Evolutionary conservation across 1,139 yeast species (phyloP), one percentile per base, ranked within the genome.

Genomic region (Pichia kudriavzevii): DNA sequence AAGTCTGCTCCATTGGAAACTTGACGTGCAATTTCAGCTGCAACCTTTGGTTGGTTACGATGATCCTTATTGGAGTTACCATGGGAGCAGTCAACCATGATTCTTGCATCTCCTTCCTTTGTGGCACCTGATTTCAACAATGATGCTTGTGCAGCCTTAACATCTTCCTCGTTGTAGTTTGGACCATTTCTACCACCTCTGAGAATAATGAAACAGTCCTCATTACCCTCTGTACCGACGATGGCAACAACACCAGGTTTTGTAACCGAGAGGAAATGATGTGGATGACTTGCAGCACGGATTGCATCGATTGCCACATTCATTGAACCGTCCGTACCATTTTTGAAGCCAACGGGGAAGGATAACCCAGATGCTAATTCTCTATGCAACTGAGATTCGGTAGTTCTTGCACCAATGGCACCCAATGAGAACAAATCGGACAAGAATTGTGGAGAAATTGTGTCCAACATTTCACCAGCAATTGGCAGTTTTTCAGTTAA

Each of bases 361-460:
- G 95, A 82, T 47, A 91, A 71, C 33, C 98, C 98, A 5, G 96
- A 85, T 14, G 97, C 94, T 52, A 91, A 72, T 64, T 91, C 98
- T 63, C 98, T 79, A 66, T 91, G 98, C 46, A 91, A 74, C 63
- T 91, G 98, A 32, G 96, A 85, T 68, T 91, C 98, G 36, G 98
- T 91, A 43, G 98, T 91, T 69, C 98, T 79, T 38, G 98, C 98
- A 55, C 98, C 98, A 64, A 91, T 85, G 42, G 98, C 98, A 49
- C 98, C 98, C 50, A 91, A 79, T 29, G 95, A 82, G 51, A 91
- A 72, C 49, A 87, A 69, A 61, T 91, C 98, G 22, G 94, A 80
- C 50, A 91, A 72, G 69, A 75, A 91, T 69, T 91, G 98, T 12
- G 98, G 98, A 16, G 95, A 84, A 47, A 88, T 88, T 43, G 97